These are phyloP conservation scores for Catenaria anguillulae DNA, from an alignment of 371 early-diverging fungal genomes.

Conservation along the genomic window DNA sequence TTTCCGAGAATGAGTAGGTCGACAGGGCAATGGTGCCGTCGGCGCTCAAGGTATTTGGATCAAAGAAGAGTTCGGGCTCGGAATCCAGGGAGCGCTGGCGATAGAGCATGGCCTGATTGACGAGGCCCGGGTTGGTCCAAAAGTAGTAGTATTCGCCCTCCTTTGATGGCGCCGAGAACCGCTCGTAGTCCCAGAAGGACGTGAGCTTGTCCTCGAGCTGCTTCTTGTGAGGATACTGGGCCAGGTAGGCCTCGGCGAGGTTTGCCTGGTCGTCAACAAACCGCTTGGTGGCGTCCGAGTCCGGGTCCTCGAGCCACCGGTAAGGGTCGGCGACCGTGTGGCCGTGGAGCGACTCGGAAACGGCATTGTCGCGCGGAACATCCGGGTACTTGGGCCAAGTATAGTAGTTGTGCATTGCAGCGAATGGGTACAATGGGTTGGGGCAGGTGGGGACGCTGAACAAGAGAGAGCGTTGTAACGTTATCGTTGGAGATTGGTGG, in stretches of 20 bases:
- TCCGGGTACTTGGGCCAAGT: constrained; percentile 16
- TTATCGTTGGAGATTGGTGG: no score
- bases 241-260: constrained; percentile 16
- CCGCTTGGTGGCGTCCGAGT: constrained; percentile 27
- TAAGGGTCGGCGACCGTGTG: constrained; percentile 32
- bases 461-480: no score
- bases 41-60: constrained; percentile 32
- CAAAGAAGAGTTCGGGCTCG: constrained; percentile 27
- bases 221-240: constrained; percentile 18
- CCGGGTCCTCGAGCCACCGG: constrained; percentile 40
- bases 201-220: constrained; percentile 23
- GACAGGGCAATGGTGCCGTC: constrained; percentile 31
- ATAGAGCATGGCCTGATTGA: constrained; percentile 30
- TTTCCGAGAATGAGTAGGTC: constrained; percentile 28
- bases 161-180: constrained; percentile 32
- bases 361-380: constrained; percentile 24
- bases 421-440: no score
- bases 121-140: constrained; percentile 46
- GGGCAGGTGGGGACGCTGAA: no score
- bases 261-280: constrained; percentile 25
- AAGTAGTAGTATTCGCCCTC: constrained; percentile 43
- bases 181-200: constrained; percentile 25
- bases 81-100: constrained; percentile 9
- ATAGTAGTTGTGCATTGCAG: not conserved
- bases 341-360: not conserved